Evolutionary conservation across 768 basidiomycete genomes (phyloP), one percentile per base, ranked within the genome.

Genomic region (Pholiota conissans): DNA sequence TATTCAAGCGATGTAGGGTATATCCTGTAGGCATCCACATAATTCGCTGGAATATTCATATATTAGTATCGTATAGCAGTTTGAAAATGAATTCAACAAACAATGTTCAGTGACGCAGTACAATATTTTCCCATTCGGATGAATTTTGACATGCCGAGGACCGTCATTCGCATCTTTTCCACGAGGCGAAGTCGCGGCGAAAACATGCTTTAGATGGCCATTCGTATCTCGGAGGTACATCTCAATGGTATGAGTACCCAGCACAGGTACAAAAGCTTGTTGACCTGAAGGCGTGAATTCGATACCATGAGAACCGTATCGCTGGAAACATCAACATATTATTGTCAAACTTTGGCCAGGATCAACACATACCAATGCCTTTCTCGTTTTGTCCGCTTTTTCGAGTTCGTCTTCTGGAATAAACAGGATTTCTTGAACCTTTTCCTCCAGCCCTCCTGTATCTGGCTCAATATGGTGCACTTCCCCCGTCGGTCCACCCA

Each of bases 61-160:
- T 22, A 9, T 10, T 13, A 16, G 45, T 34, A 16, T 20, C 28
- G n/a, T n/a, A n/a, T n/a, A n/a, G n/a, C n/a, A n/a, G n/a, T n/a
- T n/a, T n/a, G n/a, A n/a, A n/a, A n/a, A n/a, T n/a, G n/a, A n/a
- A n/a, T n/a, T 48, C 46, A 22, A 67, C 79, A 56, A 57, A 81
- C 80, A 74, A 46, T 84, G 82, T 59, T 84, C 83, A 3, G 81
- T 81, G 11, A 83, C 75, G 55, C 73, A 78, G 59, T 84, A 84
- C 8, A 84, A 63, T 0, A 82, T 60, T 47, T 72, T 75, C 0
- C 81, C 81, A 58, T 81, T 81, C 0, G 82, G 81, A 58, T 82
- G 80, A 1, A 83, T 62, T 58, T 80, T 81, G 57, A 83, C 69
- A 65, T 84, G 82, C 16, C 82, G 71, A 3, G 83, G 81, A 0